Conservation (phyloP, 768 basidiomycete genomes). For the Candolleomyces eurysporus region DNA sequence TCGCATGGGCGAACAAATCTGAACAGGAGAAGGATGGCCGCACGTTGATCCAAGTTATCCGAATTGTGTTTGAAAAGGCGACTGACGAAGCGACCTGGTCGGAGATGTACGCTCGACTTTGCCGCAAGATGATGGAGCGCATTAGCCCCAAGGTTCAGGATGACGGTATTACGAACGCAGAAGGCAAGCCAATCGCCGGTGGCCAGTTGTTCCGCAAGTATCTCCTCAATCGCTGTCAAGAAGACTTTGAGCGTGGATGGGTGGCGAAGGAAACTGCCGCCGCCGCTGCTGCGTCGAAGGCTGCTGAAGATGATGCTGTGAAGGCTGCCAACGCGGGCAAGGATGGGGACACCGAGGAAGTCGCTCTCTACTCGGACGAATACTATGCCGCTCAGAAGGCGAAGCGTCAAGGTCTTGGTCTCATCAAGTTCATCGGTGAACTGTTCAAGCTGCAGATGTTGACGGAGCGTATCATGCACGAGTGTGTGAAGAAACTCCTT, state of each 20-base stretch:
- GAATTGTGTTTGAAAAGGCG: slow-evolving; percentile 95
- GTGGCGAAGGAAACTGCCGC: slow-evolving; percentile 83
- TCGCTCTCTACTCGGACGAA: slow-evolving; percentile 88
- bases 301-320: slow-evolving; percentile 78
- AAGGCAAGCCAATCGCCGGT: slow-evolving; percentile 88
- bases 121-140: slow-evolving; percentile 93
- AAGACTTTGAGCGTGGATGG: slow-evolving; percentile 98
- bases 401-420: slow-evolving; percentile 93
- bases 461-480: slow-evolving; percentile 97
- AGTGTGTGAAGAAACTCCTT: slow-evolving; percentile 94
- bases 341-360: slow-evolving; percentile 51
- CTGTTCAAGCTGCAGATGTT: slow-evolving; percentile 99
- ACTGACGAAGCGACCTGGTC: slow-evolving; percentile 96
- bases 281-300: slow-evolving; percentile 82
- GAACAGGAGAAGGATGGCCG: slow-evolving; percentile 90
- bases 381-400: slow-evolving; percentile 97
- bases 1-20: slow-evolving; percentile 92
- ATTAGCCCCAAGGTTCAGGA: slow-evolving; percentile 88
- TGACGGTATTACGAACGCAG: slow-evolving; percentile 75
- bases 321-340: slow-evolving; percentile 64
- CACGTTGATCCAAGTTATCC: slow-evolving; percentile 94
- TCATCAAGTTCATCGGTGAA: slow-evolving; percentile 98
- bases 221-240: slow-evolving; percentile 93
- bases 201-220: slow-evolving; percentile 97
- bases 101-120: slow-evolving; percentile 95